phyloP scores from a whole-genome alignment of 495 filamentous ascomycete genomes.

The Penicillium ochrochloron region DNA sequence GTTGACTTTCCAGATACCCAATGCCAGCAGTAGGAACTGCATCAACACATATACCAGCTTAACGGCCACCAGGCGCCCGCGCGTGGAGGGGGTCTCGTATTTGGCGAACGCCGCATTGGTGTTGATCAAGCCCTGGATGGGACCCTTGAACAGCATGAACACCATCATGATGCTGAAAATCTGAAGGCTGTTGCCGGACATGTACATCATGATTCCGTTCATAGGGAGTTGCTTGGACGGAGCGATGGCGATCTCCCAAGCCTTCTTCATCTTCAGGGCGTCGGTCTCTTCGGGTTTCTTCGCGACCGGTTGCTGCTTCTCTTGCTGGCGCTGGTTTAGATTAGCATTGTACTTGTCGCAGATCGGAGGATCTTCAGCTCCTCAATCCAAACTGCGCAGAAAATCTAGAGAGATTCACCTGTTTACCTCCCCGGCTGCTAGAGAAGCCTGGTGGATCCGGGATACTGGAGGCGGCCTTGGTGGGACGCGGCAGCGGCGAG shows the following conservation, averaged over 20 bases:
- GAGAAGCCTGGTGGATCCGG: conserved; percentile 89
- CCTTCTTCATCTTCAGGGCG: conserved; percentile 94
- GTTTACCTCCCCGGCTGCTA: conserved; percentile 51
- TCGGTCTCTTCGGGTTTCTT: conserved; percentile 78
- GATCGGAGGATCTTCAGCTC: background rate
- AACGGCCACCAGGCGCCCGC: conserved; percentile 69
- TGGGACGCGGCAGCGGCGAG: conserved; percentile 61
- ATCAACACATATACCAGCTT: conserved; percentile 86
- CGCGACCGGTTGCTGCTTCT: conserved; percentile 40
- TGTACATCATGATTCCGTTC: conserved; percentile 99
- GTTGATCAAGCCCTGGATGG: conserved; percentile 78
- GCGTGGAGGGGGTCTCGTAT: conserved; percentile 85
- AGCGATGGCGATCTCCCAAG: conserved; percentile 95
- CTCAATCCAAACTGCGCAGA: background rate
- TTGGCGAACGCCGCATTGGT: conserved; percentile 82
- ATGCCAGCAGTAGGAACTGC: conserved; percentile 78
- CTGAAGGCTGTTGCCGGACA: conserved; percentile 98
- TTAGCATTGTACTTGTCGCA: conserved; percentile 17
- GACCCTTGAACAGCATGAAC: conserved; percentile 97
- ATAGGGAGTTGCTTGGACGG: conserved; percentile 95
- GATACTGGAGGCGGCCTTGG: conserved; percentile 64
- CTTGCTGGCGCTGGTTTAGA: conserved; percentile 36
- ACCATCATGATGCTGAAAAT: conserved; percentile 99
- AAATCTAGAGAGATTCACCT: conserved; percentile 31
- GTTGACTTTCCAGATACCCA: conserved; percentile 98